phyloP scores from a whole-genome alignment of 2,329 filamentous ascomycete genomes.

The Ceratocystis smalleyi region DNA sequence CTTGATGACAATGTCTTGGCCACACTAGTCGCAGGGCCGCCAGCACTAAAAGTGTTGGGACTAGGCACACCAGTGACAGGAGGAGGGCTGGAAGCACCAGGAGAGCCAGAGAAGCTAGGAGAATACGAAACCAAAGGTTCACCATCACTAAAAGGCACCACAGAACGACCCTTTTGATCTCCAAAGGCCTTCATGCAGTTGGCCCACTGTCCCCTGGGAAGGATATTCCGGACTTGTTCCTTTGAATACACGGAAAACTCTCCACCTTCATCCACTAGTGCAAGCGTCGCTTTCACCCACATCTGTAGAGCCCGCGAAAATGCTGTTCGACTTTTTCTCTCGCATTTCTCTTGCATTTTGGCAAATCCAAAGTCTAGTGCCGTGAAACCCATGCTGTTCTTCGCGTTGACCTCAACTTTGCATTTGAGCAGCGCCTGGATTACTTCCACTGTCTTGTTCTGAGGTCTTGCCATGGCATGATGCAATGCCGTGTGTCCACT shows the following conservation, averaged over 20 bases:
- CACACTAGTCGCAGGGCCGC: background rate
- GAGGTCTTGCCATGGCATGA: slow-evolving; percentile 9
- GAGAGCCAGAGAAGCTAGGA: too few species aligned
- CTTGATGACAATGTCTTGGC: background rate
- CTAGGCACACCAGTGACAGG: too few species aligned
- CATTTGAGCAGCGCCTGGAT: slow-evolving; percentile 3
- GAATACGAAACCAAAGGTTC: too few species aligned
- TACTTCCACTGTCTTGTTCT: background rate
- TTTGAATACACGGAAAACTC: slow-evolving; percentile 3
- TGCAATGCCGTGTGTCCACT: slow-evolving; percentile 8
- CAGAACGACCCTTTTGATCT: too few species aligned
- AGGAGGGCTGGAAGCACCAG: too few species aligned
- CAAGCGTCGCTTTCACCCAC: slow-evolving; percentile 3
- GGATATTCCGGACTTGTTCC: background rate
- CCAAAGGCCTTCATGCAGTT: background rate
- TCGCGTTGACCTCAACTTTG: background rate
- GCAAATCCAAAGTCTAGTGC: slow-evolving; percentile 9
- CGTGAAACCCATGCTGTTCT: slow-evolving; percentile 8
- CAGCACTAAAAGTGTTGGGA: too few species aligned
- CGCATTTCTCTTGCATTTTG: background rate
- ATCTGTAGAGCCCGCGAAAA: background rate
- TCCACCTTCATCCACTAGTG: slow-evolving; percentile 6
- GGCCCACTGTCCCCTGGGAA: background rate
- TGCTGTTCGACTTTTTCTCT: background rate
- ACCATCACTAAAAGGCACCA: too few species aligned